Evolutionary conservation across 768 basidiomycete genomes (phyloP), one percentile per base, ranked within the genome.

Genomic region (Trametes elegans): DNA sequence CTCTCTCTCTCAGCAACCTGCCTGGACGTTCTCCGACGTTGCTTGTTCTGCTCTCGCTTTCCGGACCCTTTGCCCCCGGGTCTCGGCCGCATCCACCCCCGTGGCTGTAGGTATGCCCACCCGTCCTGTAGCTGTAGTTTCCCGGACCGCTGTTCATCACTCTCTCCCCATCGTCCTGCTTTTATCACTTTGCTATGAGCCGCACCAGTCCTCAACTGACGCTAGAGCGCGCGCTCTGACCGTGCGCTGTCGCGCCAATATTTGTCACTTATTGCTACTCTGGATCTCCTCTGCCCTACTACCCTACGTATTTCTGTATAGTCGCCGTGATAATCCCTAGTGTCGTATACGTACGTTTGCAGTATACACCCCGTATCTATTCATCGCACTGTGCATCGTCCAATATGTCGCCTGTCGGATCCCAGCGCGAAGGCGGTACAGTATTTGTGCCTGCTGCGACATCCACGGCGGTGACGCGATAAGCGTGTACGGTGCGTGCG

Each of bases 121-220:
- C 49, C 24, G 47, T 32, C 40, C 45, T 58, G 57, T 58, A 58
- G 57, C 57, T 58, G 57, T 58, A 58, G 51, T 44, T 29, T 53
- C 23, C 16, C 45, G 19, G 14, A 11, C 8, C 36, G 9, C 41
- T 31, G 21, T 21, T 21, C 39, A 43, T 43, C 19, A 26, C 41
- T 27, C 26, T 26, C 40, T 23, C 21, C 19, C 14, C 10, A 10
- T 23, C 40, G 8, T 11, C 9, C 34, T 35, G 34, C 34, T 35
- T 35, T 35, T 35, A 35, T 35, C n/a, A n/a, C 34, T 35, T n/a
- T 35, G n/a, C 34, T 35, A 35, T 35, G 11, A n/a, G 11, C 10
- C 34, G 13, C 13, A 13, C n/a, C 11, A 35, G n/a, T 35, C 13
- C 34, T 13, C n/a, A 35, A 32, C 31, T 14, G 31, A 32, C 31